These are phyloP conservation scores for Cyclocybe aegerita DNA, from an alignment of 768 basidiomycete genomes.

Conservation along the genomic window DNA sequence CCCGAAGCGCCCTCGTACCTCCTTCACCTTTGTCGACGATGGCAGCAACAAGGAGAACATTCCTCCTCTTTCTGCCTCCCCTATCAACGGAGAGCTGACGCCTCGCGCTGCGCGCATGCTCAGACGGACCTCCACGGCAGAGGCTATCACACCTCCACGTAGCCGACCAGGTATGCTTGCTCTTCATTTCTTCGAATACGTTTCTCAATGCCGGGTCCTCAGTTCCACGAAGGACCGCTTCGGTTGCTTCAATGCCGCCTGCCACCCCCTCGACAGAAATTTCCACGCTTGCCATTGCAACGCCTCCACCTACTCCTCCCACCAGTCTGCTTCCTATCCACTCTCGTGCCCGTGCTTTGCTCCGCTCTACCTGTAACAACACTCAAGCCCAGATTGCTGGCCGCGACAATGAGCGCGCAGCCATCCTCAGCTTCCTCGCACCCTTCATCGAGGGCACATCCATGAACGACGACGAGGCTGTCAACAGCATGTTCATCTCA, in stretches of 20 bases:
- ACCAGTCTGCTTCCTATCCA: constrained; percentile 47
- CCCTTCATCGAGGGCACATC: constrained; percentile 43
- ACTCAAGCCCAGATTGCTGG: constrained; percentile 56
- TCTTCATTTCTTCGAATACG: constrained; percentile 1
- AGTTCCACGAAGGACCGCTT: constrained; percentile 50
- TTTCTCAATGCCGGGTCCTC: constrained; percentile 9
- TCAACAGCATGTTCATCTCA: constrained; percentile 78
- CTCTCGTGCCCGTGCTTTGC: constrained; percentile 62
- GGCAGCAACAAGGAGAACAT: constrained; percentile 79
- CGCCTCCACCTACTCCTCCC: constrained; percentile 65
- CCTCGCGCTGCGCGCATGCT: constrained; percentile 41
- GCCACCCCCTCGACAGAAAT: constrained; percentile 46
- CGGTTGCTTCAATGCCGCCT: constrained; percentile 43
- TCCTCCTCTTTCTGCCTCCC: constrained; percentile 52
- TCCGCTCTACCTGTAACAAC: constrained; percentile 70
- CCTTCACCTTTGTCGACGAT: constrained; percentile 43
- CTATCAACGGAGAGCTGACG: constrained; percentile 30
- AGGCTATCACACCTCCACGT: constrained; percentile 40
- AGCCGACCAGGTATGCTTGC: constrained; percentile 42
- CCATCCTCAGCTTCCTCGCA: constrained; percentile 58
- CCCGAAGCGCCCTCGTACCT: constrained; percentile 61
- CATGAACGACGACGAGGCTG: constrained; percentile 19
- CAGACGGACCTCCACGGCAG: constrained; percentile 36
- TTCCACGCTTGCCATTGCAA: constrained; percentile 44
- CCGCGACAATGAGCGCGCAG: constrained; percentile 60